Evolutionary conservation across 768 basidiomycete genomes (phyloP).

Genomic region (Coprinopsis marcescibilis): DNA sequence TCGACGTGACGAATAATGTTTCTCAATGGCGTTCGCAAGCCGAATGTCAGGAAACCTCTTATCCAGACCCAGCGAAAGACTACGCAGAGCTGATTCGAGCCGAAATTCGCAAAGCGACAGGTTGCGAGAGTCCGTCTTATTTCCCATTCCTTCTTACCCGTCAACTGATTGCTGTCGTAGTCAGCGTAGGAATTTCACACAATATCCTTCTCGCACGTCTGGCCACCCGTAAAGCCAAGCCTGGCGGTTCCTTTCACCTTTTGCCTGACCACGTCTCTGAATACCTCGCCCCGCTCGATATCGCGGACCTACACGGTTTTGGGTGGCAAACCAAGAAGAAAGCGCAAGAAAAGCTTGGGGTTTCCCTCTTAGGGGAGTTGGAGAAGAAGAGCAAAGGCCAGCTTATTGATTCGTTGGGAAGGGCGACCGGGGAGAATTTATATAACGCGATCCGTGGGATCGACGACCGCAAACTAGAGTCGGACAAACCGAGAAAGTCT

Average conservation of each 20-base stretch:
- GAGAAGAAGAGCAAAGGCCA: constrained; percentile 53
- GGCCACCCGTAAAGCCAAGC: constrained; percentile 88
- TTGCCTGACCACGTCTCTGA: constrained; percentile 41
- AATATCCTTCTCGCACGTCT: constrained; percentile 92
- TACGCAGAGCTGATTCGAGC: constrained; percentile 78
- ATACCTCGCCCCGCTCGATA: constrained; percentile 62
- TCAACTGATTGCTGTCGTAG: too few relatives aligned
- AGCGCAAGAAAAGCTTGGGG: constrained; percentile 72
- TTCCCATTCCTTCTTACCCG: background rate
- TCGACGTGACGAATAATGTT: constrained; percentile 74
- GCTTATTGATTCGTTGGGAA: constrained; percentile 73
- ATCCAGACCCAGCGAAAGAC: constrained; percentile 67
- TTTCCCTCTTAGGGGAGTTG: constrained; percentile 64
- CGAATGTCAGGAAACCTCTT: constrained; percentile 20
- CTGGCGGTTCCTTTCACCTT: constrained; percentile 81
- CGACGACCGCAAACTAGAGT: constrained; percentile 75
- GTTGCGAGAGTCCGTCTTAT: constrained; percentile 65
- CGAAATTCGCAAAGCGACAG: constrained; percentile 71
- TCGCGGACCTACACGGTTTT: constrained; percentile 84
- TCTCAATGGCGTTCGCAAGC: constrained; percentile 29
- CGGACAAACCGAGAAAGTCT: constrained; percentile 81
- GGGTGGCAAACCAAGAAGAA: constrained; percentile 73
- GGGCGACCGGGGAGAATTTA: constrained; percentile 75
- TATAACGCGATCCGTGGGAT: constrained; percentile 81
- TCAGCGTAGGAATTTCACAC: constrained; percentile 87